Evolutionary conservation across 164 flowering plant genomes (phyloP).

Genomic region (Houttuynia cordata): DNA sequence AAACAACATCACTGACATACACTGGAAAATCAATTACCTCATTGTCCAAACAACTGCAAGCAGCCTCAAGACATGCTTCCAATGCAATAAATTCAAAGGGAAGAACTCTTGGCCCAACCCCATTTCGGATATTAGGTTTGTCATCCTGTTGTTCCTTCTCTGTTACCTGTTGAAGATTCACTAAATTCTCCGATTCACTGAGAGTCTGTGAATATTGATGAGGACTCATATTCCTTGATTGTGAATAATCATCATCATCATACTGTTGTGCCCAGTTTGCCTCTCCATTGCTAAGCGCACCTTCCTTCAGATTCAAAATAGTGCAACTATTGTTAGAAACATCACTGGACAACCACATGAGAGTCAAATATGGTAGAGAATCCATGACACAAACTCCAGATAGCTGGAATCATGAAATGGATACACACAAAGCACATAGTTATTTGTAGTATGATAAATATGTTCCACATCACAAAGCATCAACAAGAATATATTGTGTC

Average conservation of each 20-base stretch:
- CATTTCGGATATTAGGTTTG: slow-evolving; percentile 37
- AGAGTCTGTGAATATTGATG: not conserved
- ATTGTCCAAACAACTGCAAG: slow-evolving; percentile 80
- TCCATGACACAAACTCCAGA: too few relatives aligned
- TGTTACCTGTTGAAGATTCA: slow-evolving; percentile 16
- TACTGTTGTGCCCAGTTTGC: slow-evolving; percentile 43
- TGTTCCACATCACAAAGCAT: too few relatives aligned
- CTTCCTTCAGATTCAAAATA: slow-evolving; percentile 27
- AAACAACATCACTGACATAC: not conserved
- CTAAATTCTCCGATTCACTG: slow-evolving; percentile 19
- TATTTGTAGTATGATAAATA: too few relatives aligned
- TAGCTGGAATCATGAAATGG: too few relatives aligned
- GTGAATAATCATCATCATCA: slow-evolving; percentile 30
- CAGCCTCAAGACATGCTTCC: slow-evolving; percentile 96
- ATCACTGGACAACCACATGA: not conserved
- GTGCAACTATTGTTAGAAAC: not conserved
- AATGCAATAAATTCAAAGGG: slow-evolving; percentile 91
- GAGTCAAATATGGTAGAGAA: too few relatives aligned
- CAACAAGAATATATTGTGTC: too few relatives aligned
- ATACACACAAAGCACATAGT: too few relatives aligned
- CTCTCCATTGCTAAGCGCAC: slow-evolving; percentile 23
- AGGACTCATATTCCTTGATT: slow-evolving; percentile 29
- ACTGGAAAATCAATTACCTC: slow-evolving; percentile 33
- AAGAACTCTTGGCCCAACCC: slow-evolving; percentile 58
- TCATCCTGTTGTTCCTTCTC: slow-evolving; percentile 33